phyloP scores from a whole-genome alignment of 1,284 basidiomycete species.

The Irpex sp. region DNA sequence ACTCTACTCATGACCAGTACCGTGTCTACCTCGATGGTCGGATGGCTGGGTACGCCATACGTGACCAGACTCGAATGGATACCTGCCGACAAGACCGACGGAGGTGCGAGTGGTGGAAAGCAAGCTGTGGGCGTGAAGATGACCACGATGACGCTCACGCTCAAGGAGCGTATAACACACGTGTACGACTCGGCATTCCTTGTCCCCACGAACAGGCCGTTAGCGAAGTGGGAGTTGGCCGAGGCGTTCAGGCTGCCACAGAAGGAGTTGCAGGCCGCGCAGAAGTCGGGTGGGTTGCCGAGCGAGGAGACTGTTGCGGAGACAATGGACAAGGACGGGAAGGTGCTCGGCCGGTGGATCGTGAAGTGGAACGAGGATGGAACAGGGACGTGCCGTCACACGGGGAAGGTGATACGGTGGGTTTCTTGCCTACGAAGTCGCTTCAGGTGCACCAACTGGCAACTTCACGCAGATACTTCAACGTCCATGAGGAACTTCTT shows the following conservation, averaged over 20 bases:
- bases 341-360: slow-evolving; percentile 69
- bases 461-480: slow-evolving; percentile 56
- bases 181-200: slow-evolving; percentile 75
- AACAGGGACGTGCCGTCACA: slow-evolving; percentile 50
- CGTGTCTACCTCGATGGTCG: slow-evolving; percentile 69
- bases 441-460: background rate
- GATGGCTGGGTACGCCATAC: slow-evolving; percentile 61
- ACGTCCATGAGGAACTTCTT: slow-evolving; percentile 79
- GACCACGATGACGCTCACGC: slow-evolving; percentile 59
- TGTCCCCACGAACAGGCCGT: slow-evolving; percentile 61
- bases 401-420: slow-evolving; percentile 60
- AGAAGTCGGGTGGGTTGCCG: slow-evolving; percentile 31
- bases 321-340: slow-evolving; percentile 58
- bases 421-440: slow-evolving; percentile 13
- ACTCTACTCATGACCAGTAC: slow-evolving; percentile 70
- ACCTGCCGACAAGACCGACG: slow-evolving; percentile 20
- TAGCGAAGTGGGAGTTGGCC: slow-evolving; percentile 80
- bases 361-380: slow-evolving; percentile 68
- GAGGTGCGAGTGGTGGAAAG: slow-evolving; percentile 10
- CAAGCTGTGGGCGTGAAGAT: slow-evolving; percentile 46
- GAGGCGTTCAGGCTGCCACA: slow-evolving; percentile 43
- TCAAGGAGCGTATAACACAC: slow-evolving; percentile 55
- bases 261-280: slow-evolving; percentile 32
- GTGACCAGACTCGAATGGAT: slow-evolving; percentile 37
- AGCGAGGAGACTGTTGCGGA: slow-evolving; percentile 74